phyloP scores from a whole-genome alignment of 164 flowering plant genomes.

The Tinospora cordifolia region DNA sequence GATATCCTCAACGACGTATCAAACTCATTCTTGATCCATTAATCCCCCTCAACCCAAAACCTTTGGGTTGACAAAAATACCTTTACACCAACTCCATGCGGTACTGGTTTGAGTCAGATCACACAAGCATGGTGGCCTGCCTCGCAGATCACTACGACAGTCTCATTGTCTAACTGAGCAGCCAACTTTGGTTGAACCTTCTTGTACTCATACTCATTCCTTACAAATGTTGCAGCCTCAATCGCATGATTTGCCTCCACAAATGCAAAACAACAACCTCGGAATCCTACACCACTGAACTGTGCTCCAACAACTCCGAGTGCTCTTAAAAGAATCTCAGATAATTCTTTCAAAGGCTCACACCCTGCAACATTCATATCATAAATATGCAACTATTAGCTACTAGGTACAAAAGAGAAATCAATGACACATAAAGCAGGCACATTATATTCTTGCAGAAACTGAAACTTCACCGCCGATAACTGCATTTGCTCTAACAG shows the following conservation, averaged over 20 bases:
- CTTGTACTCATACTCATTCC: slow-evolving; percentile 47
- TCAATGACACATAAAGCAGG: too few species aligned
- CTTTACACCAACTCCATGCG: too few species aligned
- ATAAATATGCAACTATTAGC: neutral
- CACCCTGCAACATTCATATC: slow-evolving; percentile 40
- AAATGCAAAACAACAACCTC: slow-evolving; percentile 86
- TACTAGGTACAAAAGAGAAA: neutral
- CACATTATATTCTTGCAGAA: too few species aligned
- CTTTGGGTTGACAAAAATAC: too few species aligned
- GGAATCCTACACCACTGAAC: slow-evolving; percentile 92
- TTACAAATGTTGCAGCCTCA: slow-evolving; percentile 62
- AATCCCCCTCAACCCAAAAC: too few species aligned
- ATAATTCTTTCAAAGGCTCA: slow-evolving; percentile 66
- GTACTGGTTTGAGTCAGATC: too few species aligned
- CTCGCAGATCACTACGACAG: slow-evolving; percentile 64
- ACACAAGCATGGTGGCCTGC: slow-evolving; percentile 67
- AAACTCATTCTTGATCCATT: too few species aligned
- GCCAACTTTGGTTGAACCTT: slow-evolving; percentile 60
- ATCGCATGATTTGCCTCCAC: slow-evolving; percentile 49
- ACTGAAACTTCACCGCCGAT: too few species aligned
- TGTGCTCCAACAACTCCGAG: slow-evolving; percentile 85
- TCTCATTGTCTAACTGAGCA: slow-evolving; percentile 31
- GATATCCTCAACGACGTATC: too few species aligned
- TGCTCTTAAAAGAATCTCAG: slow-evolving; percentile 51
- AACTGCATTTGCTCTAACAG: too few species aligned